phyloP scores from a whole-genome alignment of 257 asterid genomes.

The Penstemon barbatus region DNA sequence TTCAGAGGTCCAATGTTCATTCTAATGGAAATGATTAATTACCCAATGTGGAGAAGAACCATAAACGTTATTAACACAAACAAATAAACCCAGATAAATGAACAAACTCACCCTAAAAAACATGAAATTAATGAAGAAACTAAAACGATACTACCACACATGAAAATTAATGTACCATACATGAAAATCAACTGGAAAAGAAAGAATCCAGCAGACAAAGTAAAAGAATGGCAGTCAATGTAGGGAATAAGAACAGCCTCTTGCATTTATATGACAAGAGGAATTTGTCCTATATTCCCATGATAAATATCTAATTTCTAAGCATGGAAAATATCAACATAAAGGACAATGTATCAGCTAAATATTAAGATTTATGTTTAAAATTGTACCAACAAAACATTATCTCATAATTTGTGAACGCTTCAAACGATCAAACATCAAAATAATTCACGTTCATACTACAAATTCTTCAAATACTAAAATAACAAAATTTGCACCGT shows the following conservation, averaged over 20 bases:
- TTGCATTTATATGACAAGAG: background rate
- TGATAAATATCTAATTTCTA: too few species aligned
- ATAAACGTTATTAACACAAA: too few species aligned
- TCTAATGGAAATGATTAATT: too few species aligned
- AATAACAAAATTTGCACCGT: slow-evolving; percentile 27
- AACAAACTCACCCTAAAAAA: too few species aligned
- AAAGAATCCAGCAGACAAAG: slow-evolving; percentile 22
- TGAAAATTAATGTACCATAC: slow-evolving; percentile 20
- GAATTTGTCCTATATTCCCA: background rate
- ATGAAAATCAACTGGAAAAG: slow-evolving; percentile 24
- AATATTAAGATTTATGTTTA: background rate
- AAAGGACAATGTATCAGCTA: background rate
- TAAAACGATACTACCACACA: background rate
- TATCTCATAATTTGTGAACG: background rate
- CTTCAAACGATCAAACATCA: slow-evolving; percentile 28
- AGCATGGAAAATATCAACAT: too few species aligned
- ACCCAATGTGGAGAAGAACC: too few species aligned
- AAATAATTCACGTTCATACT: slow-evolving; percentile 17
- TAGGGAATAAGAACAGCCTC: background rate
- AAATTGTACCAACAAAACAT: slow-evolving; percentile 1
- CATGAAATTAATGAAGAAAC: too few species aligned
- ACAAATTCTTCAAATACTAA: slow-evolving; percentile 22
- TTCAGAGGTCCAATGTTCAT: too few species aligned
- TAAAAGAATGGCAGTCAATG: background rate
- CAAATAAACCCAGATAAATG: too few species aligned